Percentiles rank a stretch among this genome's conserved stretches.
phyloP scores from a whole-genome alignment of 192 early-diverging fungal species.

The Backusella circina region DNA sequence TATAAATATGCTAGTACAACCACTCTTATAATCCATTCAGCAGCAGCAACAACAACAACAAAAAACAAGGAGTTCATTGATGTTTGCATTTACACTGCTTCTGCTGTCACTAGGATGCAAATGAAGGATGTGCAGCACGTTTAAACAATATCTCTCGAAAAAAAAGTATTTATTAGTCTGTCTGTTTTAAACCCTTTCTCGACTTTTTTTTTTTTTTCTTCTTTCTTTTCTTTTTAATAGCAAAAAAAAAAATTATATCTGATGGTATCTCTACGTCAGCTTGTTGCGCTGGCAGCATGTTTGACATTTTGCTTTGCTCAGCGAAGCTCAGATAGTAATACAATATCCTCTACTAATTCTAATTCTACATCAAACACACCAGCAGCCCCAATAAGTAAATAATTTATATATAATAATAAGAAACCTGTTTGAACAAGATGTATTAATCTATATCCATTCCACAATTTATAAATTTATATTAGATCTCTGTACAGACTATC shows the following conservation, averaged over 20 bases:
- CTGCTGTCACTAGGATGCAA: background rate
- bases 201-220: background rate
- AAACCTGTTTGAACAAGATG: background rate
- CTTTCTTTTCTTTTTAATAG: background rate
- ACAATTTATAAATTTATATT: background rate
- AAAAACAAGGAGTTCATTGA: background rate
- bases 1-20: background rate
- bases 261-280: background rate
- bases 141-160: background rate
- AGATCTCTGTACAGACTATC: background rate
- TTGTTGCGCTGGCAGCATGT: background rate
- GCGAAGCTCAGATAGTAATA: background rate
- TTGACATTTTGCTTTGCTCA: background rate
- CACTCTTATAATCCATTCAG: background rate
- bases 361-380: background rate
- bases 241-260: background rate
- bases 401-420: background rate
- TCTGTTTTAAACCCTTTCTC: background rate
- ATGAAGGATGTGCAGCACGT: background rate
- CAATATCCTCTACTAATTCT: background rate
- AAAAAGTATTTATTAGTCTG: background rate
- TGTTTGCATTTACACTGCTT: conserved; percentile 2
- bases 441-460: background rate
- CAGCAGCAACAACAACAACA: background rate
- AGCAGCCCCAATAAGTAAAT: background rate